Percentiles rank a stretch among this genome's conserved stretches.
phyloP scores from a whole-genome alignment of 202 grass and related monocot genomes.

The Dendrocalamus latiflorus region DNA sequence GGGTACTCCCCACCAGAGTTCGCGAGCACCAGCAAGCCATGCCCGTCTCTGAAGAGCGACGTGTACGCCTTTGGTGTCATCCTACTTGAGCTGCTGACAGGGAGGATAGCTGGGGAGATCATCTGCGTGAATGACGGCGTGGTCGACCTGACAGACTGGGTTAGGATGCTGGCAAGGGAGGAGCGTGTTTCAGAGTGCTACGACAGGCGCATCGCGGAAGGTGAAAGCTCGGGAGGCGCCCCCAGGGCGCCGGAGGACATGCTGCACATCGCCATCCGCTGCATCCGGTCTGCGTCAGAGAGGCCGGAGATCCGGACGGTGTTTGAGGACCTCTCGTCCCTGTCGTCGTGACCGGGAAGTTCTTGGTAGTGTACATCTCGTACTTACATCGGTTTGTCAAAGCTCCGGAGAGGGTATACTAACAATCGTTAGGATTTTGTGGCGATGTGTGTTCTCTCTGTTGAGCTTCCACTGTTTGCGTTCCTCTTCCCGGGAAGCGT shows the following conservation, averaged over 20 bases:
- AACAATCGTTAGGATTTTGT: slow-evolving; percentile 47
- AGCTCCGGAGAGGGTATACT: slow-evolving; percentile 37
- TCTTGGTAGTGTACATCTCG: slow-evolving; percentile 58
- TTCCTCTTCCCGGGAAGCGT: slow-evolving; percentile 23
- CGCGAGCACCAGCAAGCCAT: slow-evolving; percentile 78
- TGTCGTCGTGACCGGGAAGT: slow-evolving; percentile 18
- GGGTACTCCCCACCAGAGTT: slow-evolving; percentile 89
- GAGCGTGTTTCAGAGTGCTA: slow-evolving; percentile 68
- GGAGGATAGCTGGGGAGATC: slow-evolving; percentile 72
- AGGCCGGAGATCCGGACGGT: slow-evolving; percentile 75
- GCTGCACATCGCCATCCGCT: slow-evolving; percentile 63
- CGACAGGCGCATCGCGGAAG: slow-evolving; percentile 37
- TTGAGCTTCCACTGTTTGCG: slow-evolving; percentile 21
- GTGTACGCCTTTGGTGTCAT: slow-evolving; percentile 88
- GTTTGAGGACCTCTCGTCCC: slow-evolving; percentile 67
- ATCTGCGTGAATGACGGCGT: slow-evolving; percentile 62
- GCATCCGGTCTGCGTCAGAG: slow-evolving; percentile 66
- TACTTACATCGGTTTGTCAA: slow-evolving; percentile 27
- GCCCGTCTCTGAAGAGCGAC: slow-evolving; percentile 80
- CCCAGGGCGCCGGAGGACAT: slow-evolving; percentile 55
- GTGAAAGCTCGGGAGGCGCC: slow-evolving; percentile 12
- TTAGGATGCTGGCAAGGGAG: slow-evolving; percentile 61
- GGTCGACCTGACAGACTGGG: slow-evolving; percentile 88
- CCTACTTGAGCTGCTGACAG: slow-evolving; percentile 78
- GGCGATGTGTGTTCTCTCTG: neutral